Evolutionary conservation across 805 yeast species (phyloP), one percentile per base, ranked within the genome.

Genomic region (Kluyveromyces aestuarii): DNA sequence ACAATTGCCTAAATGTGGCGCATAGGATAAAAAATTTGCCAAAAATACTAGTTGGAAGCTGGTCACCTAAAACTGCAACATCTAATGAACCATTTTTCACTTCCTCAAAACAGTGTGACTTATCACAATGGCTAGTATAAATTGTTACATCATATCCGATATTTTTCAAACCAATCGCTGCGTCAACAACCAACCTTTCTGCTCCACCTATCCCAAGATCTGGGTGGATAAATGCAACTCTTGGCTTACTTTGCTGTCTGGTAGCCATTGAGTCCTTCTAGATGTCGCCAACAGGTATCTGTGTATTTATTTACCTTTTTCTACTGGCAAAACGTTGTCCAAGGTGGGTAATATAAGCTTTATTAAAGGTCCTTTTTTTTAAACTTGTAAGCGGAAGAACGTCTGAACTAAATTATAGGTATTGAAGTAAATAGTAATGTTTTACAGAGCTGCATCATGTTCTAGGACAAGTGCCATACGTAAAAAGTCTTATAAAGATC

Each of bases 181-280:
- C 89, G 67, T 93, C 99, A 1, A 93, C 96, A 1, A 93, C 89
- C n/a, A 95, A 74, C 50, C 99, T 74, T 63, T 93, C 99, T 1
- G 99, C 99, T 4, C 99, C 99, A 55, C 89, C 99, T 49, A 91
- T 91, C 0, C 99, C 99, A 47, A 93, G 70, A 68, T 93, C 99
- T 0, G 99, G 99, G 62, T 93, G 99, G 5, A 93, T 68, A 57
- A 93, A 87, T 1, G 96, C 96, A 36, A 91, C 75, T 51, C 73
- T 80, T 74, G 77, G 59, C 18, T 44, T 43, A 18, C 8, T 30
- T 13, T 30, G 35, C 35, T 30, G 11, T 2, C 35, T 30, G 4
- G 14, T 30, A 4, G 14, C 35, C 14, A 30, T 30, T 30, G 35
- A 30, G 25, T 21, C 25, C 25, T 6, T 21, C 25, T 21, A 21